Conservation (phyloP, 208 protist species). For the Acanthamoeba sp. region DNA sequence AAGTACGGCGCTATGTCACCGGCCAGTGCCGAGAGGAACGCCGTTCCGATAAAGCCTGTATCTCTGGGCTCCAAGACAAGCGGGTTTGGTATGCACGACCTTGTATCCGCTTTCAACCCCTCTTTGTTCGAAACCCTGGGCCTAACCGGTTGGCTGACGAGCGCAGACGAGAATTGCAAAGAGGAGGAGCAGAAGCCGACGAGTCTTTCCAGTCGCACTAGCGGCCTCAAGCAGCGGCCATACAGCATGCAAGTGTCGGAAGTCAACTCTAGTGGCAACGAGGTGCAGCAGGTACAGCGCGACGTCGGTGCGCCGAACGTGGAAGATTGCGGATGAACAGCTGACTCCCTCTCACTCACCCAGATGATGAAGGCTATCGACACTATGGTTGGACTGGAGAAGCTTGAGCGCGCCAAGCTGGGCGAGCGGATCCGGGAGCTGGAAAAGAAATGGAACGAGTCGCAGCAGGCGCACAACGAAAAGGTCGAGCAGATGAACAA, state of each 20-base stretch:
- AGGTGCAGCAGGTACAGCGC: conserved; percentile 23
- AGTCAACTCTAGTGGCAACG: neutral
- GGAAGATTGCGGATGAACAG: too few species aligned
- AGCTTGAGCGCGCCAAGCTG: conserved; percentile 11
- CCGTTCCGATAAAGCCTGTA: neutral
- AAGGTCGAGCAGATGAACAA: conserved; percentile 9
- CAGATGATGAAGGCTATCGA: conserved; percentile 51
- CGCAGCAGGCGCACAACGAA: conserved; percentile 18
- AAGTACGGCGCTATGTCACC: conserved; percentile 25
- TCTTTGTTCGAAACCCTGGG: neutral
- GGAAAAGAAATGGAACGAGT: neutral
- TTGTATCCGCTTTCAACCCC: neutral
- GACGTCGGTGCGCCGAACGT: too few species aligned
- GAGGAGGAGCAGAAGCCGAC: neutral
- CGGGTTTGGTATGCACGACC: neutral
- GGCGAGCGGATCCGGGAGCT: neutral
- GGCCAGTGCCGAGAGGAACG: conserved; percentile 25
- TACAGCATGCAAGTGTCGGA: conserved; percentile 37
- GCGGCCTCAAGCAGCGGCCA: neutral
- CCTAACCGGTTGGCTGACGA: neutral
- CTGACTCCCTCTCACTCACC: too few species aligned
- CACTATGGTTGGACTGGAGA: conserved; percentile 18
- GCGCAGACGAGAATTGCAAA: neutral
- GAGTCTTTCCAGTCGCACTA: neutral
- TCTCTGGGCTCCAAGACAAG: neutral